These are phyloP conservation scores for Ordospora pajunii DNA, from an alignment of 371 early-diverging fungal species.

Conservation along the genomic window DNA sequence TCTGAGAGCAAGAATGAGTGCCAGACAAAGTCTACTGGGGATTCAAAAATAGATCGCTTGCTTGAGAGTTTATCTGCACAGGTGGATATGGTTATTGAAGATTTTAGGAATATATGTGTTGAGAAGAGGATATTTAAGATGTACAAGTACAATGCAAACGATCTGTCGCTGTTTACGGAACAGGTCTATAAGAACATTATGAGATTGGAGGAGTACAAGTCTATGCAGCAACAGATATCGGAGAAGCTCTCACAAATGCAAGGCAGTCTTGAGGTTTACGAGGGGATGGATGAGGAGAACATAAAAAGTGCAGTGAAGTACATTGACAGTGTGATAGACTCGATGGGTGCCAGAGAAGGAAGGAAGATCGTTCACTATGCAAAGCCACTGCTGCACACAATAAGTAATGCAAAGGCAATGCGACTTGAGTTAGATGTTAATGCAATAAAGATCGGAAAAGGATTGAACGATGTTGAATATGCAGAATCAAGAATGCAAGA, in stretches of 20 bases:
- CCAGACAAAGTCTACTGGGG: neutral
- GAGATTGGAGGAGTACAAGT: neutral
- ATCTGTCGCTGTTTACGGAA: neutral
- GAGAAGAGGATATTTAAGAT: neutral
- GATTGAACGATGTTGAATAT: neutral
- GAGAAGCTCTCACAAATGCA: conserved; percentile 7
- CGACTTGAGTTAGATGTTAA: neutral
- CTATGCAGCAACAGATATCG: neutral
- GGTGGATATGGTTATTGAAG: neutral
- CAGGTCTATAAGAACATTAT: conserved; percentile 1
- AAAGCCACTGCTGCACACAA: conserved; percentile 7
- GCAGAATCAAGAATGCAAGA: neutral
- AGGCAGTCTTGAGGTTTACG: neutral
- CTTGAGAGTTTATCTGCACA: neutral
- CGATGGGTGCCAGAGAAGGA: neutral
- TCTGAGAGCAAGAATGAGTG: no score
- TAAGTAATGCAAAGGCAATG: neutral
- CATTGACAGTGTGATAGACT: conserved; percentile 8
- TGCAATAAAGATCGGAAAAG: neutral
- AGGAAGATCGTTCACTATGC: neutral
- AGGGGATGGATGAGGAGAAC: neutral
- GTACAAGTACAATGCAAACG: conserved; percentile 3
- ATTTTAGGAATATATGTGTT: conserved; percentile 11
- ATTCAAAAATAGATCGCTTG: neutral
- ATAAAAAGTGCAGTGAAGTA: conserved; percentile 11